Conservation (phyloP, 176 grass and related monocot species). For the Melocanna baccifera region DNA sequence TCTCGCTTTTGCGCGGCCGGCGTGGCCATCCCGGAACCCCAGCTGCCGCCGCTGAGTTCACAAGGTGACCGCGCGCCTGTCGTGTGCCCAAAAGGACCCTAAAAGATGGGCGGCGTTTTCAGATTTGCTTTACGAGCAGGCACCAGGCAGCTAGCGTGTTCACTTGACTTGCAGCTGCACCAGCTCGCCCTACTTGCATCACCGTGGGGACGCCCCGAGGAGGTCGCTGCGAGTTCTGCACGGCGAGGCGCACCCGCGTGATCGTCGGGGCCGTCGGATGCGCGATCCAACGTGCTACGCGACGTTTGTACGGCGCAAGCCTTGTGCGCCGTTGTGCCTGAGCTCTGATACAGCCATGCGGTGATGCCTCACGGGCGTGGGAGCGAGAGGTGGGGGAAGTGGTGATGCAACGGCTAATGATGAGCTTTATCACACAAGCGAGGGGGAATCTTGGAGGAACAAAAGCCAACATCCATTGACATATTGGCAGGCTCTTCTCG, state of each 20-base stretch:
- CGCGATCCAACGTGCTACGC: neutral
- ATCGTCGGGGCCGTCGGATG: neutral
- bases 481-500: conserved; percentile 35
- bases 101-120: conserved; percentile 37
- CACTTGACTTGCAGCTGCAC: conserved; percentile 24
- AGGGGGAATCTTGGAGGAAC: conserved; percentile 51
- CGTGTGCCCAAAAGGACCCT: conserved; percentile 30
- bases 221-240: neutral
- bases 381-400: conserved; percentile 10
- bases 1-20: conserved; percentile 15
- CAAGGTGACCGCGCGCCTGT: conserved; percentile 14
- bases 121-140: conserved; percentile 36
- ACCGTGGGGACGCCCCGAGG: neutral
- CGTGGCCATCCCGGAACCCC: conserved; percentile 37
- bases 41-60: neutral
- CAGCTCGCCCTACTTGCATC: conserved; percentile 11
- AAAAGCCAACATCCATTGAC: conserved; percentile 58
- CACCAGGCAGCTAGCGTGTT: too few species aligned
- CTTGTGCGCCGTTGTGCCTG: neutral
- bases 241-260: neutral
- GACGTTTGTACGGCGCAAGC: neutral
- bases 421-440: conserved; percentile 55
- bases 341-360: neutral
- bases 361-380: neutral
- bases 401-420: conserved; percentile 55